A percentile compares a stretch with the other conserved stretches of the same genome.
Evolutionary conservation across 2,329 filamentous ascomycete species (phyloP).

Genomic region (Colletotrichum sp.): DNA sequence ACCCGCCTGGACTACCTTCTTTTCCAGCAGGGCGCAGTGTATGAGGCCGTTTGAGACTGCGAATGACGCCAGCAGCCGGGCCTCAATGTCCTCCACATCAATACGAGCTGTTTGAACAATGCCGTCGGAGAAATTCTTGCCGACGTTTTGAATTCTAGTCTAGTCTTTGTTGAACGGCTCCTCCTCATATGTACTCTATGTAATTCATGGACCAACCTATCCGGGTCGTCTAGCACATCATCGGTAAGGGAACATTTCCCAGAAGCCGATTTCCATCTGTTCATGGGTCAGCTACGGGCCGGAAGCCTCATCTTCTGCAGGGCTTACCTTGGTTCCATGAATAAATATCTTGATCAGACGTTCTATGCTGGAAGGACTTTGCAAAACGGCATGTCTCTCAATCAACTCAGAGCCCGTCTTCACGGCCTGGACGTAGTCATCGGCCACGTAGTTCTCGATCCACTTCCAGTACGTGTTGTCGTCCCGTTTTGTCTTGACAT

Average conservation of each 20-base stretch:
- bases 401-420: constrained; percentile 73
- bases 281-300: neutral
- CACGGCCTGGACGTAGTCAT: constrained; percentile 79
- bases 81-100: neutral
- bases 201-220: neutral
- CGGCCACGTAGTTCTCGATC: constrained; percentile 87
- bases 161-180: neutral
- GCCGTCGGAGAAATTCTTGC: neutral
- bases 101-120: neutral
- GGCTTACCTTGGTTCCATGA: constrained; percentile 78
- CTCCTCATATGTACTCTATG: neutral
- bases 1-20: neutral
- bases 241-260: constrained; percentile 56
- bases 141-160: neutral
- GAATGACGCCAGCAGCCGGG: neutral
- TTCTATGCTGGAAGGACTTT: constrained; percentile 78
- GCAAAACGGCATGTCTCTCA: constrained; percentile 74
- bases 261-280: constrained; percentile 61
- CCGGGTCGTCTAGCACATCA: neutral
- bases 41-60: neutral
- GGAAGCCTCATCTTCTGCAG: neutral
- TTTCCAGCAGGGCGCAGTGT: neutral
- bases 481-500: constrained; percentile 64
- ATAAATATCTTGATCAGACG: constrained; percentile 86
- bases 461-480: constrained; percentile 85